Evolutionary conservation across 2,329 filamentous ascomycete genomes (phyloP), one percentile per base, ranked within the genome.

Genomic region (Amesomyces nigricolor): DNA sequence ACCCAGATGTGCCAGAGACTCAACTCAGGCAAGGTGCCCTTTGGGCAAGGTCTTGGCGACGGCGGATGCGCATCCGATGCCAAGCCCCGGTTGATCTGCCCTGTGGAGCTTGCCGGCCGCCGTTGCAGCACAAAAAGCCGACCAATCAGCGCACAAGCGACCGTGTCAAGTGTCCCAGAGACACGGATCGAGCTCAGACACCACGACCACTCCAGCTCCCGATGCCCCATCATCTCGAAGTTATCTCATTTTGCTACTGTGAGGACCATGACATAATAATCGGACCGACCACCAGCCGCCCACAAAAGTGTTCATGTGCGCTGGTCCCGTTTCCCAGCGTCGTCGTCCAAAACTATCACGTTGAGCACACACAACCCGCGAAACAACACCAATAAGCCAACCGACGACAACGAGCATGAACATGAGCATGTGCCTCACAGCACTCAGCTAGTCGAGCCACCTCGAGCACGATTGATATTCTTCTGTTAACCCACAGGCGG

Each of bases 81-180:
- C 32, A 35, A 35, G 32, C 9, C 32, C 32, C 32, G 32, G 7
- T 35, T 13, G 32, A 35, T 50, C 54, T 46, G 37, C 51, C 17
- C 14, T 26, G 16, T 40, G 52, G 30, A 29, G 32, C 39, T 49
- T 49, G 48, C 49, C 53, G 40, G 50, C 45, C 50, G 45, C 42
- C 17, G 13, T 32, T 47, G 32, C 43, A 26, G n/a, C 40, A 19
- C 10, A 46, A 13, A 11, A 19, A 50, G 17, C 50, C 16, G 50
- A 22, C 61, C 60, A 61, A 63, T 62, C 51, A 56, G 42, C 14
- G 42, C 16, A 47, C 29, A 51, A 51, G 53, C 53, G 32, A 56
- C 53, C 47, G 53, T 56, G 53, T 56, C 53, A 55, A 55, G 19
- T 49, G 29, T 43, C 30, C 32, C 32, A 9, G 32, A 35, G 9